Percentiles rank a stretch among this genome's conserved stretches.
Evolutionary conservation across 108 stramenopile genomes (phyloP).

Genomic region (Discostella stelligeroides): DNA sequence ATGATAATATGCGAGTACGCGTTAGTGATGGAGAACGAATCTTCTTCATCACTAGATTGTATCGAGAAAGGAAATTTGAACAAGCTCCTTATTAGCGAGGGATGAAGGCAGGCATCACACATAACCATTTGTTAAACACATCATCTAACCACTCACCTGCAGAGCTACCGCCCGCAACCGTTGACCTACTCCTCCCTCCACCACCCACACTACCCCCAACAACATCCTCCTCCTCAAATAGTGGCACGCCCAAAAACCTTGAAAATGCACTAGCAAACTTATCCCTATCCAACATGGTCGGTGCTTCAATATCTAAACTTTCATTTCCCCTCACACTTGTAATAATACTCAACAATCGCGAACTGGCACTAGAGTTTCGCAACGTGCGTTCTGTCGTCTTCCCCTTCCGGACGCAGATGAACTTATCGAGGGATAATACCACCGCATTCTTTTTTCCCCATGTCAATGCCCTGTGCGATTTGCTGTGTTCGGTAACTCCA

Average conservation of each 20-base stretch:
- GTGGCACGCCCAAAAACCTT: slow-evolving; percentile 71
- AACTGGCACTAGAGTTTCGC: slow-evolving; percentile 58
- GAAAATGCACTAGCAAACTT: slow-evolving; percentile 88
- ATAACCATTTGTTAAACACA: not conserved
- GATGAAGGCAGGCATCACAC: too few species aligned
- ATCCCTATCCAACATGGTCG: slow-evolving; percentile 82
- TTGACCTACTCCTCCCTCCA: slow-evolving; percentile 6
- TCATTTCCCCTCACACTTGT: slow-evolving; percentile 51
- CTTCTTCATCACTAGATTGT: slow-evolving; percentile 32
- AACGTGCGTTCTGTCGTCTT: slow-evolving; percentile 82
- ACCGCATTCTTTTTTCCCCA: slow-evolving; percentile 90
- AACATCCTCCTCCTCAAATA: slow-evolving; percentile 44
- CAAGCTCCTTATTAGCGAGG: too few species aligned
- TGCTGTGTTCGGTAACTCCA: not conserved
- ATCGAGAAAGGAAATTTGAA: not conserved
- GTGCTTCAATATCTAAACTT: slow-evolving; percentile 87
- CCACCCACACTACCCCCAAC: slow-evolving; percentile 9
- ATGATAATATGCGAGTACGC: slow-evolving; percentile 17
- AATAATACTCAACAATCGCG: slow-evolving; percentile 66
- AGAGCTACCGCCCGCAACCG: not conserved
- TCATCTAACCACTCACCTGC: slow-evolving; percentile 6
- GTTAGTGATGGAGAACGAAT: slow-evolving; percentile 41
- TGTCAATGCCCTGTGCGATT: slow-evolving; percentile 46
- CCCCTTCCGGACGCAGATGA: slow-evolving; percentile 73
- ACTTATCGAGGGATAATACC: slow-evolving; percentile 60